Conservation (phyloP, 2,329 filamentous ascomycete genomes). For the Phyllosticta capitalensis region DNA sequence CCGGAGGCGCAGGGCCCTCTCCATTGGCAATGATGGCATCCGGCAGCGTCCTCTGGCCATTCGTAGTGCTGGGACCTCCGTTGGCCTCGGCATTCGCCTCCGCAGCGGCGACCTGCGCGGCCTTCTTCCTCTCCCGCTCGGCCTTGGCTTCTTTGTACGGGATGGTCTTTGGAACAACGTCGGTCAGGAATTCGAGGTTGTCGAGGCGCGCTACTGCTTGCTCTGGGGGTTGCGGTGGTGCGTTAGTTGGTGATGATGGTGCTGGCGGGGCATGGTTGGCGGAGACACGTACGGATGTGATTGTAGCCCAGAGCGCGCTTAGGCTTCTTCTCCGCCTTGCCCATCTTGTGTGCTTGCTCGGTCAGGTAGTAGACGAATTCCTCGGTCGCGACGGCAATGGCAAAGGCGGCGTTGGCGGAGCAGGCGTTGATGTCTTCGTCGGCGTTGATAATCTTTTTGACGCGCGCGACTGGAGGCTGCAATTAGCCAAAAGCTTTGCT, state of each 20-base stretch:
- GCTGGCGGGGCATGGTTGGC: slow-evolving; percentile 4
- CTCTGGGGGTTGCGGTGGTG: slow-evolving; percentile 41
- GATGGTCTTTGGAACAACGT: slow-evolving; percentile 79
- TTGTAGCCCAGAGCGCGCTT: slow-evolving; percentile 92
- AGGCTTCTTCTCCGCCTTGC: slow-evolving; percentile 85
- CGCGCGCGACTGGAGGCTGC: slow-evolving; percentile 63
- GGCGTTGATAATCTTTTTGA: slow-evolving; percentile 88
- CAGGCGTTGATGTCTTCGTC: slow-evolving; percentile 80
- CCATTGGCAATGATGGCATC: not conserved
- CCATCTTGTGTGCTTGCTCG: slow-evolving; percentile 74
- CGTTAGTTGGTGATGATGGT: not conserved
- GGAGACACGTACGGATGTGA: slow-evolving; percentile 59
- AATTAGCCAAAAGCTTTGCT: not conserved
- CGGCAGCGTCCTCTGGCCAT: slow-evolving; percentile 5
- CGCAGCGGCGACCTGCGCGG: not conserved
- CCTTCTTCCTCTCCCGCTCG: slow-evolving; percentile 34
- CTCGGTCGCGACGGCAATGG: slow-evolving; percentile 88
- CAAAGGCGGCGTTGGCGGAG: slow-evolving; percentile 89
- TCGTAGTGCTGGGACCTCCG: not conserved
- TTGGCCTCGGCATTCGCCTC: not conserved
- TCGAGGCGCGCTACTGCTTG: slow-evolving; percentile 80
- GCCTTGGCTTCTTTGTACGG: slow-evolving; percentile 73
- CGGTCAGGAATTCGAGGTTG: slow-evolving; percentile 88
- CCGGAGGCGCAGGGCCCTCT: not conserved
- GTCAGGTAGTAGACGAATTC: slow-evolving; percentile 93